Evolutionary conservation across 2,329 filamentous ascomycete genomes (phyloP), one percentile per base, ranked within the genome.

Genomic region (Exophiala aquamarina): DNA sequence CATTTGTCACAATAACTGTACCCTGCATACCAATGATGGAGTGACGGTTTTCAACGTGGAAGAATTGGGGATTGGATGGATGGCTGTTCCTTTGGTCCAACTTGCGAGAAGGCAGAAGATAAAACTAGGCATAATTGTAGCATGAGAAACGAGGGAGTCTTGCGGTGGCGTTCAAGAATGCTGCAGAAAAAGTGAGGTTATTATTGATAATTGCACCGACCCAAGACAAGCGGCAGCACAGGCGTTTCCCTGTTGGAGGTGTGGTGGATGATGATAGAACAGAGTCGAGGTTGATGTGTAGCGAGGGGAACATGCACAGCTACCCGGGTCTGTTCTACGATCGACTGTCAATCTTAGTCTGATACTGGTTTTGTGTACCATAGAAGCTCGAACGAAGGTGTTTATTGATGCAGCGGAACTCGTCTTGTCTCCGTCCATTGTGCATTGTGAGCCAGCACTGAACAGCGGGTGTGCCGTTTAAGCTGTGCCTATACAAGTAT

Each of bases 131-230:
- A 44, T 54, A 47, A 39, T 46, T 44, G 47, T 36, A 41, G 32
- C 47, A 54, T 48, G 51, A 50, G 51, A 39, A 44, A 54, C 35
- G 50, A 54, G 36, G 51, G 51, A 50, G 51, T 54, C 50, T 36
- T 18, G 4, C 19, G 28, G 33, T 52, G 33, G 49, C 41, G 29
- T 42, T 23, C 29, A 32, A 34, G 35, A 49, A 42, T 18, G 40
- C 36, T 37, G 37, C n/a, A 7, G n/a, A n/a, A 46, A 49, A 49
- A 50, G 35, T 43, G 43, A 36, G 13, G 41, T 35, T 53, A 47
- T 50, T 50, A 17, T 34, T 54, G 50, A 54, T 54, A 41, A 47
- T 45, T 20, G 18, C 44, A 19, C 23, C 36, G 31, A 28, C 15
- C 35, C 23, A 20, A 38, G 11, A 38, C 35, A 10, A 17, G 7